These are phyloP conservation scores for Vigna nakashimae DNA, from an alignment of 306 rosid genomes.

Conservation along the genomic window DNA sequence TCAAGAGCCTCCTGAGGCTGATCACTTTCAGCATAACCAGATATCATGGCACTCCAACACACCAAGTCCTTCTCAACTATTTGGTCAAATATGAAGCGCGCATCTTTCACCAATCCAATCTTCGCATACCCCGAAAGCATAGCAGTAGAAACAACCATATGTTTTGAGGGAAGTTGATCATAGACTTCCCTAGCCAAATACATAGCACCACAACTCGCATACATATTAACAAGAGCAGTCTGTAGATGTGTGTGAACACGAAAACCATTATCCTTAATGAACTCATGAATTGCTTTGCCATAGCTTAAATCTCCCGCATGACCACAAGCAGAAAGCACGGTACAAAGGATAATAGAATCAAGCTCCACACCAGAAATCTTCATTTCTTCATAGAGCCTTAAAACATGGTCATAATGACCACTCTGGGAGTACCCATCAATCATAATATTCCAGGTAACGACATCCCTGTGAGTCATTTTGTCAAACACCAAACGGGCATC, in stretches of 20 bases:
- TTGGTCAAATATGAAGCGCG: constrained; percentile 70
- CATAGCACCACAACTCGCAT: constrained; percentile 75
- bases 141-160: constrained; percentile 73
- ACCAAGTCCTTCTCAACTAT: constrained; percentile 72
- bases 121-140: constrained; percentile 79
- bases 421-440: constrained; percentile 78
- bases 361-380: constrained; percentile 57
- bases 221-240: constrained; percentile 75
- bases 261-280: constrained; percentile 40
- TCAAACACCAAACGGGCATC: constrained; percentile 84
- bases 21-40: constrained; percentile 82
- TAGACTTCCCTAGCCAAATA: constrained; percentile 69
- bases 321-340: constrained; percentile 76
- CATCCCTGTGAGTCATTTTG: constrained; percentile 77
- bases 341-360: constrained; percentile 69
- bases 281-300: constrained; percentile 51
- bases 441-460: constrained; percentile 83
- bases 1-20: constrained; percentile 72
- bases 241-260: constrained; percentile 50
- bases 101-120: constrained; percentile 60
- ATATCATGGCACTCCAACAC: constrained; percentile 87
- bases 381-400: constrained; percentile 77
- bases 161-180: constrained; percentile 52
- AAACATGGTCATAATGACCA: constrained; percentile 66
- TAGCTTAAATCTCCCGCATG: constrained; percentile 49